A percentile compares a stretch with the other conserved stretches of the same genome.
These are phyloP conservation scores for Sclerotiophoma versabilis DNA, from an alignment of 2,329 filamentous ascomycete species.

Conservation along the genomic window DNA sequence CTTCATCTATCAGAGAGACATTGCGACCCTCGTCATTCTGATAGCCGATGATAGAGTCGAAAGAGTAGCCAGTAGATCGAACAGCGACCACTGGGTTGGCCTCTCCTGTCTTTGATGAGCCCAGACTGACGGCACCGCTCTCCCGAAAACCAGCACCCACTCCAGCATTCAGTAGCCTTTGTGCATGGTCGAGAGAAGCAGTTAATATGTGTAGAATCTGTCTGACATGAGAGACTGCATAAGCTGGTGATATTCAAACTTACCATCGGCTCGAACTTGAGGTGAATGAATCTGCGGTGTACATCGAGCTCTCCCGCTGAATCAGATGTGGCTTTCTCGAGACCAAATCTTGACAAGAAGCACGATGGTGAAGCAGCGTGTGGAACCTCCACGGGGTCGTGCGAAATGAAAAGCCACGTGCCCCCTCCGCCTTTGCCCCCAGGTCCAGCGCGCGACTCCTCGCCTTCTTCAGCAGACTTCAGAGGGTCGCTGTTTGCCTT, in stretches of 20 bases:
- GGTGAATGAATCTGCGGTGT: constrained; percentile 67
- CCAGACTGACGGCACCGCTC: constrained; percentile 79
- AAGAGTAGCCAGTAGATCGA: constrained; percentile 79
- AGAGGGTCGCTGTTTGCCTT: constrained; percentile 50
- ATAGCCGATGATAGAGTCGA: constrained; percentile 81
- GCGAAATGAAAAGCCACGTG: constrained; percentile 86
- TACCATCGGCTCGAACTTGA: constrained; percentile 97
- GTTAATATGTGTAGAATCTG: constrained; percentile 90
- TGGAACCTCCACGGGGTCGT: constrained; percentile 67
- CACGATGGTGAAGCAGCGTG: constrained; percentile 13
- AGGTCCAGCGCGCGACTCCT: constrained; percentile 61
- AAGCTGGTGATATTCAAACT: constrained; percentile 36
- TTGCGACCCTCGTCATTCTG: constrained; percentile 48
- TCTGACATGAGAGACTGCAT: constrained; percentile 27
- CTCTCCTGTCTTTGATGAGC: constrained; percentile 45
- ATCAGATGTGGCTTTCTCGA: constrained; percentile 15
- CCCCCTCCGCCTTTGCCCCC: constrained; percentile 84
- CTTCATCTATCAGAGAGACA: constrained; percentile 64
- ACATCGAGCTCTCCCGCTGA: constrained; percentile 10
- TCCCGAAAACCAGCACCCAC: constrained; percentile 87
- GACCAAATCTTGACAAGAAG: constrained; percentile 51
- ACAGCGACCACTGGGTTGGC: constrained; percentile 81
- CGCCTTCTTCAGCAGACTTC: constrained; percentile 14
- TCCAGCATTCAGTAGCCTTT: constrained; percentile 76
- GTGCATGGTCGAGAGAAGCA: constrained; percentile 76